phyloP scores from a whole-genome alignment of 352 stramenopile species.

The Globisporangium alternatum region DNA sequence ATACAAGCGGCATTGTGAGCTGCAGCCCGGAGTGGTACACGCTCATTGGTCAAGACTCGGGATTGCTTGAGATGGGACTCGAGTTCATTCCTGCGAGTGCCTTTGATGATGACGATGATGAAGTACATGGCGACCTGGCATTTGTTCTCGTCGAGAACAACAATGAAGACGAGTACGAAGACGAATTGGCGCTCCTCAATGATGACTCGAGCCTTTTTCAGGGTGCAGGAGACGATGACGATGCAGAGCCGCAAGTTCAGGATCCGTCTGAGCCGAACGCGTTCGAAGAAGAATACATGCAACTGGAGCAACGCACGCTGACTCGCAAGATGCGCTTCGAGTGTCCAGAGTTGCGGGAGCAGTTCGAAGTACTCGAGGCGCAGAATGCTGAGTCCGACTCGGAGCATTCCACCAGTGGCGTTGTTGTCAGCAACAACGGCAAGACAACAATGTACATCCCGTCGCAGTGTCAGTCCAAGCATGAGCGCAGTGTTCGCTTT shows the following conservation, averaged over 20 bases:
- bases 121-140: background rate
- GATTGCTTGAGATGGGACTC: conserved; percentile 48
- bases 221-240: background rate
- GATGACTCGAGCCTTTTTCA: background rate
- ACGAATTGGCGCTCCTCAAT: background rate
- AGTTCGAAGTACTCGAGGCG: conserved; percentile 11
- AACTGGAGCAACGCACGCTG: conserved; percentile 14
- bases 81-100: conserved; percentile 36
- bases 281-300: conserved; percentile 12
- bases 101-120: conserved; percentile 17
- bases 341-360: conserved; percentile 15
- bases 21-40: conserved; percentile 41
- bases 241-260: conserved; percentile 11
- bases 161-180: conserved; percentile 5
- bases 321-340: conserved; percentile 27
- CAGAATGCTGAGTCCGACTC: background rate
- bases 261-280: conserved; percentile 15
- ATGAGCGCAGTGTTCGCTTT: background rate
- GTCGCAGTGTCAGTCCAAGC: conserved; percentile 11
- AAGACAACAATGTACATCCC: conserved; percentile 58
- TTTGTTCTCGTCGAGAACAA: conserved; percentile 1
- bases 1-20: conserved; percentile 16
- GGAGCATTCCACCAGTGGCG: conserved; percentile 10
- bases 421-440: conserved; percentile 37
- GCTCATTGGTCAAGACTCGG: conserved; percentile 34